phyloP scores from a whole-genome alignment of 2,329 filamentous ascomycete genomes.

The Epichloe coenophiala region DNA sequence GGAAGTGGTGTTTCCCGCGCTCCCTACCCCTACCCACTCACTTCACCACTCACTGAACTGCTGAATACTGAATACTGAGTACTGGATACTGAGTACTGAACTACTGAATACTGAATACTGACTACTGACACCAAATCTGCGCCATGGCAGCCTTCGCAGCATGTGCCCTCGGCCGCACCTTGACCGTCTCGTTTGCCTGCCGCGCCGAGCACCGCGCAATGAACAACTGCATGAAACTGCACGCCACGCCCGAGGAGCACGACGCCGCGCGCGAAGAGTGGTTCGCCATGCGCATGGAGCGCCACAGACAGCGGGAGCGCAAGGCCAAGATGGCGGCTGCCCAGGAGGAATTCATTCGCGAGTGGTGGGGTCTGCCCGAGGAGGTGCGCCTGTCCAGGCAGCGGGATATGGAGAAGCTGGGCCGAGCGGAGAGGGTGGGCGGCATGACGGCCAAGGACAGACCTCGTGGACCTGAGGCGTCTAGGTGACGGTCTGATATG shows the following conservation, averaged over 20 bases:
- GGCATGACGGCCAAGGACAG: conserved; percentile 31
- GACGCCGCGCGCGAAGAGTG: conserved; percentile 87
- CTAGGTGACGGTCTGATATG: neutral
- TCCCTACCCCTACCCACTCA: too few relatives aligned
- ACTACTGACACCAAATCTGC: neutral
- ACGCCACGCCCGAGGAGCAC: conserved; percentile 73
- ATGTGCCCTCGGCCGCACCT: conserved; percentile 74
- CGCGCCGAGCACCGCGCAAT: conserved; percentile 66
- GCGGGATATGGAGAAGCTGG: conserved; percentile 37
- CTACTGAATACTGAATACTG: neutral
- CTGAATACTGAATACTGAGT: neutral
- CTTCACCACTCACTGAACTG: neutral
- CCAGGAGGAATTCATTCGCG: conserved; percentile 50
- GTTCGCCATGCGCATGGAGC: conserved; percentile 66
- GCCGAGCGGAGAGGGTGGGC: conserved; percentile 39
- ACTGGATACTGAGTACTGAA: neutral
- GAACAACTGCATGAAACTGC: conserved; percentile 85
- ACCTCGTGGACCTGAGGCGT: conserved; percentile 5
- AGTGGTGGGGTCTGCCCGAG: conserved; percentile 53
- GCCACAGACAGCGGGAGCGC: conserved; percentile 52
- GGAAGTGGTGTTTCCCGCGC: too few relatives aligned
- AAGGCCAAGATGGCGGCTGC: conserved; percentile 45
- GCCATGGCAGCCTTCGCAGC: conserved; percentile 57
- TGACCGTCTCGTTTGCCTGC: conserved; percentile 81
- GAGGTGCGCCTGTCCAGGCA: conserved; percentile 37